A percentile compares a stretch with the other conserved stretches of the same genome.
Conservation (phyloP, 495 filamentous ascomycete species). For the Astrocystis sublimbata region DNA sequence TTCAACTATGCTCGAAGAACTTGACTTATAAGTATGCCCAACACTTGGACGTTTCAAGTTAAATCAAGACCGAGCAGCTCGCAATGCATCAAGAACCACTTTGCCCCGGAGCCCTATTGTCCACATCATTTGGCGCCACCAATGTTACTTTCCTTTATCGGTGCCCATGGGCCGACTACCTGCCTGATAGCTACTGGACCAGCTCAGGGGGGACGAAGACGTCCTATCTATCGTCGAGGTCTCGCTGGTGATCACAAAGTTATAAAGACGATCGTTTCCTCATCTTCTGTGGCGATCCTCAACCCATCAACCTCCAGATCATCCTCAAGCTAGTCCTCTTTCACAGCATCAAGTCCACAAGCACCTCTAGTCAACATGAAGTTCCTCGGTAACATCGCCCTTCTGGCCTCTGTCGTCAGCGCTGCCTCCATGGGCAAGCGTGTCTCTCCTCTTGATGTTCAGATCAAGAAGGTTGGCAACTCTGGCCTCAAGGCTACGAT, state of each 20-base stretch:
- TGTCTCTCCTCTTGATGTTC: conserved; percentile 50
- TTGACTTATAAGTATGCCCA: neutral
- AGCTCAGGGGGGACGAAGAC: neutral
- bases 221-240: conserved; percentile 3
- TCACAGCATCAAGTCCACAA: neutral
- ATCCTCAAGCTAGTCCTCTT: neutral
- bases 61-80: conserved; percentile 1
- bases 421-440: conserved; percentile 46
- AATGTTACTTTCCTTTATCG: conserved; percentile 21
- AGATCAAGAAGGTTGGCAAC: conserved; percentile 54
- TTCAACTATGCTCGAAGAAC: neutral
- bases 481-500: conserved; percentile 61
- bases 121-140: neutral
- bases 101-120: neutral
- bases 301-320: conserved; percentile 17
- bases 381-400: conserved; percentile 36
- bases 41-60: conserved; percentile 2
- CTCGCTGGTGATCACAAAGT: neutral
- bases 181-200: conserved; percentile 14
- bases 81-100: conserved; percentile 8
- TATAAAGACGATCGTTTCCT: conserved; percentile 18
- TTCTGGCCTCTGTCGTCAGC: conserved; percentile 48
- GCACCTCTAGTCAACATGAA: conserved; percentile 35
- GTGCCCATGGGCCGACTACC: conserved; percentile 16
- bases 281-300: conserved; percentile 7